Percentiles rank a stretch among this genome's conserved stretches.
These are phyloP conservation scores for Oxytropis ochrocephala DNA, from an alignment of 306 rosid genomes.

Conservation along the genomic window DNA sequence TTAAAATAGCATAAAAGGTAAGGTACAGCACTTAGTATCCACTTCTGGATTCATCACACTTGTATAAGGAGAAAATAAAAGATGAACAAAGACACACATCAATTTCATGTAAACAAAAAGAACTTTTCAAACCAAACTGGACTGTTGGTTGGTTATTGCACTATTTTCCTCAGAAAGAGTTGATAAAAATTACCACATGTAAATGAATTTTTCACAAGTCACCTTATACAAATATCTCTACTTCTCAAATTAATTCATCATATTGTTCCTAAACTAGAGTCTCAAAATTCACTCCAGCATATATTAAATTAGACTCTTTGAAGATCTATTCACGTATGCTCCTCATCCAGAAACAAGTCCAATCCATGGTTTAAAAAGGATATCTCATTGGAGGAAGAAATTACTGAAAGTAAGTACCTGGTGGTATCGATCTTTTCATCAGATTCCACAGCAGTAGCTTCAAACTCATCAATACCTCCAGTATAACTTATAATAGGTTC, in stretches of 20 bases:
- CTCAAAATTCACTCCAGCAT: neutral
- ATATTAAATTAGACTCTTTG: neutral
- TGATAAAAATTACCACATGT: neutral
- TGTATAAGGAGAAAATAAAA: conserved; percentile 11
- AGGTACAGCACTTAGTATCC: conserved; percentile 12
- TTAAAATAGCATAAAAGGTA: conserved; percentile 7
- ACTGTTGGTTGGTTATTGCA: conserved; percentile 12
- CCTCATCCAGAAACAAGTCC: conserved; percentile 6
- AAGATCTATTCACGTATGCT: neutral
- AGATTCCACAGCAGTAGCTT: conserved; percentile 94
- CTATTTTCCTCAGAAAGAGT: neutral
- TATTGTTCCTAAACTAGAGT: neutral
- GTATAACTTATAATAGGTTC: conserved; percentile 86
- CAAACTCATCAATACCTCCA: conserved; percentile 85
- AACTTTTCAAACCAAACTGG: conserved; percentile 7
- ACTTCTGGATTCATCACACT: neutral
- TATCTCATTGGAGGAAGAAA: neutral
- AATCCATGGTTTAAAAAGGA: conserved; percentile 1
- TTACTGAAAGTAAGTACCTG: conserved; percentile 47
- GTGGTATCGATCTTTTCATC: conserved; percentile 80
- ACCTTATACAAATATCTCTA: neutral
- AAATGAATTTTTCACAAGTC: neutral
- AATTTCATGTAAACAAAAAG: neutral
- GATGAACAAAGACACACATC: neutral
- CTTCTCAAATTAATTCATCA: neutral